Conservation (phyloP, 805 yeast genomes). For the Pichia kluyveri region DNA sequence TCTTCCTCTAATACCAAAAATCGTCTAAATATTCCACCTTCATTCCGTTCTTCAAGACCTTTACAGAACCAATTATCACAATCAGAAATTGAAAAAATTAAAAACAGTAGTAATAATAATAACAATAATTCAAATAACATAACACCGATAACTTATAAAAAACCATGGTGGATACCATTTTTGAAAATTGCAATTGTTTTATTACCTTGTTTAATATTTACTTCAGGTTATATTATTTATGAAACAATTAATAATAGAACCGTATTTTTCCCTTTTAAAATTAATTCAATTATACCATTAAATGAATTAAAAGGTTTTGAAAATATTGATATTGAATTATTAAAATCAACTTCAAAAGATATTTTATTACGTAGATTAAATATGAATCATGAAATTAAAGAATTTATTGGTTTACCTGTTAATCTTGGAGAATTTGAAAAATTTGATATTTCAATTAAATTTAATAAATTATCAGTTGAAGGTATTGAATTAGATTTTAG, state of each 20-base stretch:
- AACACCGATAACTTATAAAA: conserved; percentile 6
- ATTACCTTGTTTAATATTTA: conserved; percentile 11
- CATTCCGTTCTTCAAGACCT: conserved; percentile 15
- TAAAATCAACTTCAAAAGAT: conserved; percentile 18
- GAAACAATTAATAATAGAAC: conserved; percentile 22
- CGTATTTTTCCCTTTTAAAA: conserved; percentile 25
- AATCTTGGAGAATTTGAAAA: conserved; percentile 19
- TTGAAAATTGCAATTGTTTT: conserved; percentile 9
- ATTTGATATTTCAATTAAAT: conserved; percentile 25
- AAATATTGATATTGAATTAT: conserved; percentile 21
- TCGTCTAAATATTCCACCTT: conserved; percentile 12
- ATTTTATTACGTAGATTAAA: conserved; percentile 22
- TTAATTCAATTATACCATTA: conserved; percentile 20
- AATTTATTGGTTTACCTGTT: conserved; percentile 25
- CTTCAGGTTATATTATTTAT: conserved; percentile 22
- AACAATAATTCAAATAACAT: neutral
- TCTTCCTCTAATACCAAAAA: neutral
- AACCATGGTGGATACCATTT: conserved; percentile 14
- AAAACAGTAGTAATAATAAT: neutral
- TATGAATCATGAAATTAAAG: conserved; percentile 22
- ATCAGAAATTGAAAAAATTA: conserved; percentile 3
- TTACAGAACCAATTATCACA: conserved; percentile 8
- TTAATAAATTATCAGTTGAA: conserved; percentile 21
- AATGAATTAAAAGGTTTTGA: conserved; percentile 20
- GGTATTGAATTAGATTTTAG: conserved; percentile 26